phyloP scores from a whole-genome alignment of 352 stramenopile species.

The Globisporangium echinulatum region DNA sequence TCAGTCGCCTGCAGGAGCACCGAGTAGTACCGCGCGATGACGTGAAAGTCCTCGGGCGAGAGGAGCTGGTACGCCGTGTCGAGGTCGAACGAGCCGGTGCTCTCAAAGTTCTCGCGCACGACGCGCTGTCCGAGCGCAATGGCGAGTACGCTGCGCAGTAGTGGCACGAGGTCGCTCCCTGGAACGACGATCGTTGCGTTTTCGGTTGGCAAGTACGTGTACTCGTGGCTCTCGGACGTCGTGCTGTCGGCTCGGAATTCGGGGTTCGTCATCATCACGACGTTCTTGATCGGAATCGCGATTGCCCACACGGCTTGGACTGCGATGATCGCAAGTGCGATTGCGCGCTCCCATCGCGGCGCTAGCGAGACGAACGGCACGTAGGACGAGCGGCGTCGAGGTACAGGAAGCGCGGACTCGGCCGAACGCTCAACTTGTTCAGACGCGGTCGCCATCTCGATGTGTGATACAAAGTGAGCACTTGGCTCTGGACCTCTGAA shows the following conservation, averaged over 20 bases:
- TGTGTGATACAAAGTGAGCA: too few species aligned
- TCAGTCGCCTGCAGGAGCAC: slow-evolving; percentile 29
- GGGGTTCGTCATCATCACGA: slow-evolving; percentile 27
- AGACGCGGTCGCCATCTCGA: not conserved
- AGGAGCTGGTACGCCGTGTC: slow-evolving; percentile 23
- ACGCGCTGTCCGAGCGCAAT: slow-evolving; percentile 16
- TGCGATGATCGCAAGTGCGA: slow-evolving; percentile 15
- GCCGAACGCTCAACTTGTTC: not conserved
- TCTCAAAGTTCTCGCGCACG: slow-evolving; percentile 23
- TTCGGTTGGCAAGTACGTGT: slow-evolving; percentile 4
- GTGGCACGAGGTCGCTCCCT: slow-evolving; percentile 11
- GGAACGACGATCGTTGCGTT: slow-evolving; percentile 6
- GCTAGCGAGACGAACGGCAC: slow-evolving; percentile 1
- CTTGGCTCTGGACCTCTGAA: too few species aligned
- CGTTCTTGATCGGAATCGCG: slow-evolving; percentile 34
- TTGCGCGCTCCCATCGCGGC: slow-evolving; percentile 6
- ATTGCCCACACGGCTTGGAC: slow-evolving; percentile 28
- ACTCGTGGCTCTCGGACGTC: slow-evolving; percentile 10
- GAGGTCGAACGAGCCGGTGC: slow-evolving; percentile 18
- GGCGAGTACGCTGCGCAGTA: slow-evolving; percentile 16
- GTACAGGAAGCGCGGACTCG: not conserved
- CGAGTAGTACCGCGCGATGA: slow-evolving; percentile 23
- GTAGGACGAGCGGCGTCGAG: not conserved
- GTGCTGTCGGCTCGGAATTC: slow-evolving; percentile 19
- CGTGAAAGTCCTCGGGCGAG: slow-evolving; percentile 20